Evolutionary conservation across 495 filamentous ascomycete species (phyloP).

Genomic region (Collariella sp.): DNA sequence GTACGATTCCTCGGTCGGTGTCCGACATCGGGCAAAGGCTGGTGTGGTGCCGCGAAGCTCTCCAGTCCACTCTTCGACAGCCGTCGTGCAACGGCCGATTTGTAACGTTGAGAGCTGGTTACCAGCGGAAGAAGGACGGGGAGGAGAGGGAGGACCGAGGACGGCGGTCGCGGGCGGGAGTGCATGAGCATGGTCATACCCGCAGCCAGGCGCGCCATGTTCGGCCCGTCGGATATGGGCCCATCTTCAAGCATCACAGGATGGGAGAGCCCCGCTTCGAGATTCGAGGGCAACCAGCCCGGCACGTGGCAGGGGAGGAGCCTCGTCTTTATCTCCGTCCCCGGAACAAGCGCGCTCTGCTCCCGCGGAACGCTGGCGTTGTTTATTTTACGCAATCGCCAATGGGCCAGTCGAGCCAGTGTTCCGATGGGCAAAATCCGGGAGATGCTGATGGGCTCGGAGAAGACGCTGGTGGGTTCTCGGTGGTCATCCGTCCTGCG

Average conservation of each 20-base stretch:
- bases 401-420: neutral
- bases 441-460: no score
- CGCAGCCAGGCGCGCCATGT: neutral
- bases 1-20: neutral
- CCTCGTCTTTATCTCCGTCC: conserved; percentile 4
- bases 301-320: neutral
- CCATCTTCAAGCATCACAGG: neutral
- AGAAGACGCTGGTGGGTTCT: no score
- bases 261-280: neutral
- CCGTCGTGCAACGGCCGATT: no score
- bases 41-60: no score
- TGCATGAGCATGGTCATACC: neutral
- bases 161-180: no score
- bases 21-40: no score
- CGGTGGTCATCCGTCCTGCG: no score
- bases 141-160: neutral
- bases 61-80: no score
- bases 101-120: no score
- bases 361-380: neutral
- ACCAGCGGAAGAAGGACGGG: neutral
- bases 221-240: conserved; percentile 7
- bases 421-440: neutral
- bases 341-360: neutral
- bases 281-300: no score
- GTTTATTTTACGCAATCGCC: conserved; percentile 3